Base-by-base conservation (phyloP, 441 rosid species). In the Adansonia grandidieri region DNA sequence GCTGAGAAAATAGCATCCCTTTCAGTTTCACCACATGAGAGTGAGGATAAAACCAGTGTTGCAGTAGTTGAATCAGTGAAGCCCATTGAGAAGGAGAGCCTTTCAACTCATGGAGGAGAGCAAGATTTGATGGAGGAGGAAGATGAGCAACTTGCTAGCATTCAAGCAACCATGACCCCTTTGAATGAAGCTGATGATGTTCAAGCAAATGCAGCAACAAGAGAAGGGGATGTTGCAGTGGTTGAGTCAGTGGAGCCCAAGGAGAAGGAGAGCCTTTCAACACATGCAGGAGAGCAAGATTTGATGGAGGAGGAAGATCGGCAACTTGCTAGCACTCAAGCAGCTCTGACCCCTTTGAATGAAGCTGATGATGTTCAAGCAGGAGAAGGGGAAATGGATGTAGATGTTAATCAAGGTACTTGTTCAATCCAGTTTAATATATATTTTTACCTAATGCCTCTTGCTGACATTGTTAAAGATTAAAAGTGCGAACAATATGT, bases 321-420 rank as follows among this genome's bases (percentile, higher is more conserved):
- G 80, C 75, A 73, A 76, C 75, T 76, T 80, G 79, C 57, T 51
- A 53, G 24, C 45, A 79, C 84, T 69, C 79, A 64, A 82, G 81
- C 63, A 22, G 48, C 76, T 37, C 77, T 65, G 79, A 73, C 54
- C 57, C 69, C 75, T 5, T 22, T 66, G 48, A 51, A 15, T 11
- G 79, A 75, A 17, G 78, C 53, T 1, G 71, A 81, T 67, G 82
- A 57, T 79, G 78, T 73, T 76, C 82, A 73, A 82, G 86, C 57
- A 75, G 37, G 37, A 1, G 37, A 32, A 32, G 84, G 73, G 40
- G 79, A 54, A 68, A 72, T 61, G 78, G 85, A 79, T 62, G 61
- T 71, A 64, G 79, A 84, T 70, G 50, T 24, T 50, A 58, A 77
- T 78, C 89, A 77, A 86, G 97, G 97, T 93, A 78, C 61, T 82